Evolutionary conservation across 2,329 filamentous ascomycete genomes (phyloP).

Genomic region (Gaeumannomyces sp.): DNA sequence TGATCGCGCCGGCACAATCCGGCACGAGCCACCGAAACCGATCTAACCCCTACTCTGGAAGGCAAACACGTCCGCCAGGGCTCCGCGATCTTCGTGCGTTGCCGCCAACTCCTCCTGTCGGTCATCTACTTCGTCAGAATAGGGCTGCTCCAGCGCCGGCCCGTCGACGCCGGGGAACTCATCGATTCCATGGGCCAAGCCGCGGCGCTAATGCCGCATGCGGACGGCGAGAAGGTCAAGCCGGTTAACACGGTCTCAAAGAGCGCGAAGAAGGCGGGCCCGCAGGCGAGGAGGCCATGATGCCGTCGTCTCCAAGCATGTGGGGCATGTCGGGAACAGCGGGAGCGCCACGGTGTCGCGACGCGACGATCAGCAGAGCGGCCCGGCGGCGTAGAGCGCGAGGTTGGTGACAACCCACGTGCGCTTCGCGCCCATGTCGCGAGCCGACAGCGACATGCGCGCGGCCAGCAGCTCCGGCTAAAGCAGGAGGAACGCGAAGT

Average conservation of each 20-base stretch:
- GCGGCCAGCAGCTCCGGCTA: neutral
- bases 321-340: neutral
- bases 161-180: neutral
- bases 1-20: too few relatives aligned
- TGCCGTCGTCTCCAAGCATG: neutral
- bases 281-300: neutral
- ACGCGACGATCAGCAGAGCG: neutral
- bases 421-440: neutral
- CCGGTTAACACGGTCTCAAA: neutral
- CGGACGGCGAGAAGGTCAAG: conserved; percentile 3
- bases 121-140: neutral
- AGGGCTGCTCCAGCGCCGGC: neutral
- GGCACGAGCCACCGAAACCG: too few relatives aligned
- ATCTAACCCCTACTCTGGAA: too few relatives aligned
- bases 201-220: neutral
- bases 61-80: too few relatives aligned
- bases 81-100: too few relatives aligned
- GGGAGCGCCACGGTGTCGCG: neutral
- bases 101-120: too few relatives aligned
- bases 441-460: neutral
- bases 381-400: neutral
- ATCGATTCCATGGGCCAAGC: neutral
- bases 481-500: neutral
- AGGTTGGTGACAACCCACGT: neutral
- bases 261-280: neutral